A percentile compares a stretch with the other conserved stretches of the same genome.
Evolutionary conservation across 2,329 filamentous ascomycete species (phyloP).

Genomic region (Cyanodermella asteris): DNA sequence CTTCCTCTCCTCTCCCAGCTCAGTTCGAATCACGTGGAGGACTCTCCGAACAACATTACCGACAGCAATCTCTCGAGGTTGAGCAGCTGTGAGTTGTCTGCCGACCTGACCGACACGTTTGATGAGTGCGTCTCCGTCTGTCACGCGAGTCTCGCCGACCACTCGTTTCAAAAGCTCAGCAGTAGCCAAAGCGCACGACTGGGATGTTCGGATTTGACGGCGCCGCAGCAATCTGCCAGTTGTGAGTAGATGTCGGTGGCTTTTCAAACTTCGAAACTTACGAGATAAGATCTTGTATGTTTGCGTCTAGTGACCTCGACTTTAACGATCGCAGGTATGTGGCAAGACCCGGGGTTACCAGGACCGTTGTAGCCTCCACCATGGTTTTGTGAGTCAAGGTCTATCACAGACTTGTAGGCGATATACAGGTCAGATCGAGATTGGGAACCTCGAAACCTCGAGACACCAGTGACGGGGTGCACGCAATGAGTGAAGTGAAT

Average conservation of each 20-base stretch:
- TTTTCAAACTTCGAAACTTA: slow-evolving; percentile 22
- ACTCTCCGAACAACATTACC: slow-evolving; percentile 87
- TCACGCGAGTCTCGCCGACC: slow-evolving; percentile 59
- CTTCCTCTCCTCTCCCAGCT: slow-evolving; percentile 61
- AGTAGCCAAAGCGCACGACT: slow-evolving; percentile 77
- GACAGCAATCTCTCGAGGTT: slow-evolving; percentile 76
- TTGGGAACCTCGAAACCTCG: too few relatives aligned
- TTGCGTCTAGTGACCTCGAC: slow-evolving; percentile 51
- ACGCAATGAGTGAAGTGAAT: too few relatives aligned
- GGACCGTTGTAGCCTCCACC: slow-evolving; percentile 28
- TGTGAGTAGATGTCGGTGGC: slow-evolving; percentile 1
- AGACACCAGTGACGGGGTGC: too few relatives aligned
- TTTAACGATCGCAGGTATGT: slow-evolving; percentile 65
- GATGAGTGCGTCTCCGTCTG: slow-evolving; percentile 57
- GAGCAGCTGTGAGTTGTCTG: slow-evolving; percentile 54
- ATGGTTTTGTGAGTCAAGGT: too few relatives aligned
- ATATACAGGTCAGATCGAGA: too few relatives aligned
- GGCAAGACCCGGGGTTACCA: slow-evolving; percentile 49
- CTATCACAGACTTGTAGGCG: too few relatives aligned
- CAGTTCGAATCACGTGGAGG: slow-evolving; percentile 74
- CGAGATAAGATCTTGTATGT: slow-evolving; percentile 68
- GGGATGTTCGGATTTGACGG: slow-evolving; percentile 69
- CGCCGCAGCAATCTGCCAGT: slow-evolving; percentile 56
- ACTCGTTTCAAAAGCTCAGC: slow-evolving; percentile 73
- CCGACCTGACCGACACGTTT: slow-evolving; percentile 62